Base-by-base conservation (phyloP, 2,329 filamentous ascomycete species). In the Fusarium sambucinum region DNA sequence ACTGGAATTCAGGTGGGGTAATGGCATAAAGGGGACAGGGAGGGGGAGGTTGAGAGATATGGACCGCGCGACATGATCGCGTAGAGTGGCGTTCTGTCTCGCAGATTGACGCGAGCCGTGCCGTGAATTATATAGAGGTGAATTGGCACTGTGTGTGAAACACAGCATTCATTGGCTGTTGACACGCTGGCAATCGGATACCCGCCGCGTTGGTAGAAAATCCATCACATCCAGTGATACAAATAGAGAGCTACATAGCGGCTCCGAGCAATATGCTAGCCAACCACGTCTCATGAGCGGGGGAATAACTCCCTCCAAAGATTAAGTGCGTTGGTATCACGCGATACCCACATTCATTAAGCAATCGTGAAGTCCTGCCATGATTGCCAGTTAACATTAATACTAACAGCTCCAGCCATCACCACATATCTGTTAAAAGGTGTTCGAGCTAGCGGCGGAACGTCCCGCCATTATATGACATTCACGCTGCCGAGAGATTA, bases 21-120 rank as follows among this genome's bases (percentile, higher is more conserved):
- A 38, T 32, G 30, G 57, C 58, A 65, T 66, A 62, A 55, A 62
- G 48, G 63, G 59, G 59, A 33, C 30, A 35, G 55, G 38, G 53
- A 58, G 47, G 47, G 60, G 55, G 48, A 59, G 25, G 35, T 19
- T 21, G 35, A 7, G 8, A 25, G 47, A 51, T 51, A 38, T 35
- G 47, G 47, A 21, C 62, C 54, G 56, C 72, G 72, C 61, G 72
- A 61, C 41, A 27, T 27, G 52, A 60, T 74, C 72, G 72, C 68
- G 72, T 74, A 61, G 54, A 73, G 68, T 71, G 68, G 71, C 65
- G 66, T 65, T 41, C 50, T 27, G 35, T 51, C 53, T 47, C 45
- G 40, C 33, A 48, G 21, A 19, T 56, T 51, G 53, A 68, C 67
- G 68, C 63, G 67, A 65, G 55, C 35, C 42, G 44, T 55, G 50